Evolutionary conservation across 2,329 filamentous ascomycete genomes (phyloP), one percentile per base, ranked within the genome.

Genomic region (Ceratocystis alfenasii): DNA sequence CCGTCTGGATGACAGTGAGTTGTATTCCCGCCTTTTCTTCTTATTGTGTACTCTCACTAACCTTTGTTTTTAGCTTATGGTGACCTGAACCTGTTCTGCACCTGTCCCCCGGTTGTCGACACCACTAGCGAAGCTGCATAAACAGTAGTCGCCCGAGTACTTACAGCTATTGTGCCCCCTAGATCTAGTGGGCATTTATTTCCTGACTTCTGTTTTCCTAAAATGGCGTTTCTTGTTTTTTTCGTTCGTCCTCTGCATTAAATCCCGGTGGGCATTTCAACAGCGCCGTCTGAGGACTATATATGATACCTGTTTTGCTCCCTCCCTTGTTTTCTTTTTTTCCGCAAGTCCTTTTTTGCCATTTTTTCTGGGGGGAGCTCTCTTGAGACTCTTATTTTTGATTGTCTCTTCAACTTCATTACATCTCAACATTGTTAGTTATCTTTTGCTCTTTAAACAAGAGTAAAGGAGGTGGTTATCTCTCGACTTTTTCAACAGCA

Each of bases 11-110:
- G 93, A 96, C 79, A 83, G 89, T 93, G 76, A 81, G 87, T 80
- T 60, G 3, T 25, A 22, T 20, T 12, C 22, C 12, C 41, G 57
- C 33, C 5, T 22, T 20, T 15, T 2, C 59, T 20, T 20, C 36
- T 12, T 22, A 36, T 4, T 15, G 12, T 3, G 10, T 15, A 15
- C 36, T 41, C 36, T 41, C 4, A 41, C 36, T 41, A 41, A 41
- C 36, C 10, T 41, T 15, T 30, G 5, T 30, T n/a, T 46, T 15
- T 70, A 93, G 89, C 89, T 12, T 96, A 90, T 72, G 92, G 92
- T 68, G 92, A 96, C 73, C 83, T 87, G 72, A 95, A 96, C 78
- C 83, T 96, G 68, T 96, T 96, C 82, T 96, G 92, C 80, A 95
- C 90, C 8, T 96, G 92, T 75, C 88, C 89, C 48, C 90, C 92